phyloP scores from a whole-genome alignment of 2,329 filamentous ascomycete species.

The Colletotrichum cereale region DNA sequence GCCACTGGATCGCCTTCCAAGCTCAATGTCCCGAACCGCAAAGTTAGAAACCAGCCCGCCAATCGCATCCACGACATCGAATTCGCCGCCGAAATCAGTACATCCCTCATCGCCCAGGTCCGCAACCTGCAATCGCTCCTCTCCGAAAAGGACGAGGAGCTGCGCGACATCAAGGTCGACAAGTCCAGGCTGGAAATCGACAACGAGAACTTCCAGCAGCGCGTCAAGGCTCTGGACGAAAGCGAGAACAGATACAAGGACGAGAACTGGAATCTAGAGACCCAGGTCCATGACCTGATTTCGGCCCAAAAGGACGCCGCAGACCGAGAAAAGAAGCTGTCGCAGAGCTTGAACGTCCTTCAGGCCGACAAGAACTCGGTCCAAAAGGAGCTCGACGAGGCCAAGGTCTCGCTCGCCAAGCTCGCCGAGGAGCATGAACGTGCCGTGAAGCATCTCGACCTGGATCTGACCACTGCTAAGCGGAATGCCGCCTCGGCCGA shows the following conservation, averaged over 20 bases:
- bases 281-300: slow-evolving; percentile 86
- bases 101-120: slow-evolving; percentile 92
- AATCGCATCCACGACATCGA: slow-evolving; percentile 95
- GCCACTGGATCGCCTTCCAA: slow-evolving; percentile 91
- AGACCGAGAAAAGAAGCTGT: slow-evolving; percentile 86
- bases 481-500: slow-evolving; percentile 84
- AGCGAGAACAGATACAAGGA: slow-evolving; percentile 97
- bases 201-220: slow-evolving; percentile 81
- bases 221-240: slow-evolving; percentile 87
- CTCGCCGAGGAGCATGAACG: slow-evolving; percentile 84
- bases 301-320: slow-evolving; percentile 79
- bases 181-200: slow-evolving; percentile 87
- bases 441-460: slow-evolving; percentile 85
- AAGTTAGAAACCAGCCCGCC: slow-evolving; percentile 88
- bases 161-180: slow-evolving; percentile 81
- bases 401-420: slow-evolving; percentile 83
- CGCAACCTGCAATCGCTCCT: slow-evolving; percentile 89
- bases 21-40: slow-evolving; percentile 86
- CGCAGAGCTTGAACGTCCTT: slow-evolving; percentile 76
- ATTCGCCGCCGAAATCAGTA: slow-evolving; percentile 98
- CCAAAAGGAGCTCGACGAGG: slow-evolving; percentile 91
- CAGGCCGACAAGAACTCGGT: slow-evolving; percentile 81
- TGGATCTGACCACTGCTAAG: slow-evolving; percentile 86
- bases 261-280: slow-evolving; percentile 98
- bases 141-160: slow-evolving; percentile 86